Evolutionary conservation across 441 rosid genomes (phyloP).

Genomic region (Erysimum cheiri): DNA sequence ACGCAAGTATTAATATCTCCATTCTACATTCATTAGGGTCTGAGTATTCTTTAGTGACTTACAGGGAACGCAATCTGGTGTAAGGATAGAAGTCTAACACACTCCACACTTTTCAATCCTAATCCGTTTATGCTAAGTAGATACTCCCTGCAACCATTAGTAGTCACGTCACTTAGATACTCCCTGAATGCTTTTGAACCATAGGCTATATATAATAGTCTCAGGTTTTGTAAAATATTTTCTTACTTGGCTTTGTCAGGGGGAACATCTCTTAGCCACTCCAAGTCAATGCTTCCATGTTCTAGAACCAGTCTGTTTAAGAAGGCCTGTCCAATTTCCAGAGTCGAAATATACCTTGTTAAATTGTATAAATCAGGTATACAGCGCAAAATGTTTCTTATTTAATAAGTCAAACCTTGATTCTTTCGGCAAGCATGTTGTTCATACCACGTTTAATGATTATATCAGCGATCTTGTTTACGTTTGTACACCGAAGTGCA

Average conservation of each 20-base stretch:
- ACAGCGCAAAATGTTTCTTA: neutral
- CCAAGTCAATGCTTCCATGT: conserved; percentile 64
- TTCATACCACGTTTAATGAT: conserved; percentile 65
- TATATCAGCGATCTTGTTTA: conserved; percentile 52
- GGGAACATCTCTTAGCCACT: conserved; percentile 75
- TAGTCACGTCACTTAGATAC: neutral
- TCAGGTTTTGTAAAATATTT: conserved; percentile 1
- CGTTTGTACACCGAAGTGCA: conserved; percentile 58
- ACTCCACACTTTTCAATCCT: conserved; percentile 73
- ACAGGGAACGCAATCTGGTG: conserved; percentile 76
- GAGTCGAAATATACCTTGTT: conserved; percentile 20
- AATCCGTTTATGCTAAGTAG: conserved; percentile 66
- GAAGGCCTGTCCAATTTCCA: conserved; percentile 57
- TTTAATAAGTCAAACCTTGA: conserved; percentile 53
- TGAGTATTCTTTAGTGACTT: conserved; percentile 39
- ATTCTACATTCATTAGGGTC: conserved; percentile 9
- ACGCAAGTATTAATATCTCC: conserved; percentile 16
- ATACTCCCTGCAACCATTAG: conserved; percentile 54
- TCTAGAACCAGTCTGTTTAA: conserved; percentile 61
- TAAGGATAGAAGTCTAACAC: conserved; percentile 72
- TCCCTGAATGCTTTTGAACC: neutral
- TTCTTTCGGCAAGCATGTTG: conserved; percentile 65
- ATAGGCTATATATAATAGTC: neutral
- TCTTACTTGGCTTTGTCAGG: conserved; percentile 75
- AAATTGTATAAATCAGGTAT: neutral